Base-by-base conservation (phyloP, 2,329 filamentous ascomycete genomes). In the Pyrenochaeta sp. region DNA sequence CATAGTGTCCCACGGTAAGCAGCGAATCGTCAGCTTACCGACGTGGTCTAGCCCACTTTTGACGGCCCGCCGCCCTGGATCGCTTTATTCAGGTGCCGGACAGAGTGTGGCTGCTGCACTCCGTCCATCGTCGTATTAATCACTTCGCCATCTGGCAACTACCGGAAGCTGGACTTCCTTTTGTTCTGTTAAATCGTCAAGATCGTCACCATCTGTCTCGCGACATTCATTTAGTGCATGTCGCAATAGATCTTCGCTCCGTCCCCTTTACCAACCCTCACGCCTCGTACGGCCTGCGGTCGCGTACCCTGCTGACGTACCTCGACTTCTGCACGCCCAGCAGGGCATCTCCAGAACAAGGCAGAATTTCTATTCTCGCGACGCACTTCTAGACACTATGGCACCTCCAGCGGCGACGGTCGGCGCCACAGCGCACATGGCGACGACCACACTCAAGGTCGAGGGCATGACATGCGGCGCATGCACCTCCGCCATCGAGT, bases 401-500 rank as follows among this genome's bases (percentile, higher is more conserved):
- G 67, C 69, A 33, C 62, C 67, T 48, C 49, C 58, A 21, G 20
- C 62, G 30, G 39, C 64, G n/a, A 60, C 64, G 15, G 59, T 45
- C 30, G 52, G 63, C 61, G 61, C 69, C 29, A 82, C 83, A 31
- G 79, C 83, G 55, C 73, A 74, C 49, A 90, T 96, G 87, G 91
- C 91, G 33, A 96, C 91, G 11, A 98, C 95, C 29, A 97, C 93
- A 17, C 79, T 99, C 56, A 91, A 89, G 69, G 90, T 99, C 35
- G 92, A 90, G 63, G 95, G 95, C 65, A 99, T 84, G 81, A 85
- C 83, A 61, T 99, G 95, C 79, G 93, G 94, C 72, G 90, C 94
- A 65, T 99, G 95, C 75, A 97, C 94, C 23, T 96, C 93, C 39
- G 89, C 95, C n/a, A 89, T 99, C 65, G 94, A 98, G 82, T 86